phyloP scores from a whole-genome alignment of 2,329 filamentous ascomycete genomes.

The Exserohilum rostratum region DNA sequence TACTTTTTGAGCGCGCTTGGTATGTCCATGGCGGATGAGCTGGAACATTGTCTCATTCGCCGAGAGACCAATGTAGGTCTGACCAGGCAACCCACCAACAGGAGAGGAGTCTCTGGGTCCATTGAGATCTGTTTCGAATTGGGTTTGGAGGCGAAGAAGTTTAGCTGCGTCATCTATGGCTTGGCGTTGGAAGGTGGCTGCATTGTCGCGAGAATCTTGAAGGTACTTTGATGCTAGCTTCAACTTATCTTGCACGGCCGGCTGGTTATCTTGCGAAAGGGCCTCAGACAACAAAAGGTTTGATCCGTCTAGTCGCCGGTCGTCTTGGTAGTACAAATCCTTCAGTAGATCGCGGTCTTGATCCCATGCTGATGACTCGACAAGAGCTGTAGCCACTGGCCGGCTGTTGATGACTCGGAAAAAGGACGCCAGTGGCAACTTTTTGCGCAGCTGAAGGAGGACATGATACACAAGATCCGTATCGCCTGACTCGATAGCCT shows the following conservation, averaged over 20 bases:
- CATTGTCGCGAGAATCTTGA: constrained; percentile 79
- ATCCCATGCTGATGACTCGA: constrained; percentile 81
- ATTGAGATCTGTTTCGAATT: constrained; percentile 78
- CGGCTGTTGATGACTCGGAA: constrained; percentile 89
- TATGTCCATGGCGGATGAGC: constrained; percentile 79
- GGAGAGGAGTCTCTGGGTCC: constrained; percentile 57
- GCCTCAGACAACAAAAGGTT: constrained; percentile 87
- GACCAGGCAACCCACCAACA: constrained; percentile 27
- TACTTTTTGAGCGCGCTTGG: constrained; percentile 84
- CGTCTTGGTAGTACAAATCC: constrained; percentile 96
- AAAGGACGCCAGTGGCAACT: constrained; percentile 86
- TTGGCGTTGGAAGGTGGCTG: constrained; percentile 71
- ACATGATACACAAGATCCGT: constrained; percentile 93
- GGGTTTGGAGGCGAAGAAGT: constrained; percentile 83
- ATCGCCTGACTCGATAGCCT: constrained; percentile 93
- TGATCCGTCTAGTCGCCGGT: constrained; percentile 84
- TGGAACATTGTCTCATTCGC: constrained; percentile 93
- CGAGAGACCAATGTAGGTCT: constrained; percentile 77
- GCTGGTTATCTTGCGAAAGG: constrained; percentile 71
- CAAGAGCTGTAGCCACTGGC: constrained; percentile 83
- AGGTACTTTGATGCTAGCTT: constrained; percentile 84
- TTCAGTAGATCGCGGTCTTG: constrained; percentile 86
- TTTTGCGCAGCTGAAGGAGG: constrained; percentile 84
- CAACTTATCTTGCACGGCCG: constrained; percentile 81
- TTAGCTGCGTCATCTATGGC: constrained; percentile 79